Conservation (phyloP, 768 basidiomycete species). For the Boletellus ananas region DNA sequence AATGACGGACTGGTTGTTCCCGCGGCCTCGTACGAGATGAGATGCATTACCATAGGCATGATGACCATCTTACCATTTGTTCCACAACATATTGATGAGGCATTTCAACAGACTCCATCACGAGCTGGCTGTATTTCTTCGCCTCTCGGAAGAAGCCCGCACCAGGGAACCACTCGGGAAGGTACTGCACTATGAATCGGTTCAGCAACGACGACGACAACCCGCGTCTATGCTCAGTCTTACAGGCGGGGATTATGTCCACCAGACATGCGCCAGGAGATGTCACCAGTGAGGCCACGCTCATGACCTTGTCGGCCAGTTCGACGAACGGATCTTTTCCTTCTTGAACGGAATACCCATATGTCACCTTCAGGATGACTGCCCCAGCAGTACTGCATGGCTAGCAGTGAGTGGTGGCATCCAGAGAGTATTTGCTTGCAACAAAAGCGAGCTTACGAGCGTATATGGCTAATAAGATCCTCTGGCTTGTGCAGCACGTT, state of each 20-base stretch:
- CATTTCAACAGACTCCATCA: conserved; percentile 37
- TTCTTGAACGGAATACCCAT: conserved; percentile 38
- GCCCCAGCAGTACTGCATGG: conserved; percentile 12
- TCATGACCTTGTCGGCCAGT: conserved; percentile 24
- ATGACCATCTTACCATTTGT: conserved; percentile 39
- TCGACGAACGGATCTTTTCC: conserved; percentile 36
- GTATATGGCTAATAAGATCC: conserved; percentile 17
- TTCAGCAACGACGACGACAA: neutral
- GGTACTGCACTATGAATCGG: conserved; percentile 19
- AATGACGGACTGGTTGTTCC: conserved; percentile 19
- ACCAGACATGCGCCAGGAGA: conserved; percentile 18
- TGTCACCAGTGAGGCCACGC: conserved; percentile 5
- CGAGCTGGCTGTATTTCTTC: conserved; percentile 20
- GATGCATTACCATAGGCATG: neutral
- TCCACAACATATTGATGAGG: conserved; percentile 45
- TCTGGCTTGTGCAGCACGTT: conserved; percentile 18
- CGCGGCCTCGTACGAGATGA: conserved; percentile 11
- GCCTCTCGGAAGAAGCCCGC: conserved; percentile 33
- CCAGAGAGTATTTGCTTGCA: neutral
- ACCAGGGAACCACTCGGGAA: conserved; percentile 37
- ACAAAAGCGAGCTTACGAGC: conserved; percentile 8
- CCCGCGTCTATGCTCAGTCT: neutral
- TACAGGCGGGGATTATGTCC: conserved; percentile 21
- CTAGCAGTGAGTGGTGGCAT: too few species aligned
- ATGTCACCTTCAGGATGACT: conserved; percentile 37